Evolutionary conservation across 805 yeast genomes (phyloP), one percentile per base, ranked within the genome.

Genomic region (Ogataea henricii): DNA sequence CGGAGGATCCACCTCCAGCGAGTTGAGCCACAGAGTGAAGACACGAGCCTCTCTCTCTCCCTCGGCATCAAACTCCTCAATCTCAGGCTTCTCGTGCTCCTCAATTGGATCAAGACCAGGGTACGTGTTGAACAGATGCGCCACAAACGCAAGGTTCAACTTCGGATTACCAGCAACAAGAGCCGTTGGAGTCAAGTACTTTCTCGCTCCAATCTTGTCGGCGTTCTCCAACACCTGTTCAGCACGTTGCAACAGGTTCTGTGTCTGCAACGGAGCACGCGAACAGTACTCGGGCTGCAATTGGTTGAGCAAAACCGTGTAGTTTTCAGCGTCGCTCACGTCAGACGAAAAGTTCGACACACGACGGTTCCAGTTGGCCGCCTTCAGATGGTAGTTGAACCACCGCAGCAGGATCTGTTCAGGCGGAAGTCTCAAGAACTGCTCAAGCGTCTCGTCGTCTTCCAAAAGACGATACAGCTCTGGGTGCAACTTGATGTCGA

Each of bases 1-100:
- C 21, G 97, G 88, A 22, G 98, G 97, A 54, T 91, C 94, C 13
- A 94, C 98, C 57, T 94, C 98, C 60, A 94, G 78, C 1, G 97
- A 89, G 71, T 94, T 94, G 64, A 94, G 81, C 99, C 99, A 94
- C 62, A 94, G 73, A 5, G 99, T 94, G 72, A 94, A 94, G 10
- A 94, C 99, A 68, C 99, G 82, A 3, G 99, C 99, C 73, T 94
- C 99, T 72, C 99, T 87, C 72, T 94, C 99, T 54, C 99, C 99
- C 72, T 94, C 99, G 21, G 99, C 99, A 66, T 94, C 99, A 63
- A 94, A 94, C 58, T 89, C 98, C 73, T 94, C 99, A 58, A 94
- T 89, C 65, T 91, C 98, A 23, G 94, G 88, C 59, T 83, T 86
- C 67, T 92, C 97, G 49, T 73, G 76, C 70, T 91, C 98, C 63